A percentile compares a stretch with the other conserved stretches of the same genome.
Evolutionary conservation across 768 basidiomycete species (phyloP).

Genomic region (Phylloporus sp.): DNA sequence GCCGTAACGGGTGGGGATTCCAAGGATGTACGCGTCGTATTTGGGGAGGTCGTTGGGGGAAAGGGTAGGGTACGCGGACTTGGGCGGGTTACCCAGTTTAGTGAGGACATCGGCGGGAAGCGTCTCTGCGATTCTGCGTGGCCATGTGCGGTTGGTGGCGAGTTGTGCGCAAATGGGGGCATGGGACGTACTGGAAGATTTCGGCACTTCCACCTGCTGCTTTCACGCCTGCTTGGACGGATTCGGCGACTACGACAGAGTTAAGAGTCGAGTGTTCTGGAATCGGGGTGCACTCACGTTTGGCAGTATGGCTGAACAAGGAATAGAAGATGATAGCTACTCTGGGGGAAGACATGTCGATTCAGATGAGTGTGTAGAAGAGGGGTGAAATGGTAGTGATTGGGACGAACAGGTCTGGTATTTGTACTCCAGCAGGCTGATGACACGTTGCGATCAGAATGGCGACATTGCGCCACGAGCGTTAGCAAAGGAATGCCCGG

Average conservation of each 20-base stretch:
- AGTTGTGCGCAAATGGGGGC: background rate
- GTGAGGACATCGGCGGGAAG: slow-evolving; percentile 62
- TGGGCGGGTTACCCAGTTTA: slow-evolving; percentile 67
- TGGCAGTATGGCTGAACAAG: slow-evolving; percentile 70
- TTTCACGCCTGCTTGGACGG: slow-evolving; percentile 43
- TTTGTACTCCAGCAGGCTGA: background rate
- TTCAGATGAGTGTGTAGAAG: background rate
- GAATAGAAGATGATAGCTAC: slow-evolving; percentile 73
- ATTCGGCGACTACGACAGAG: slow-evolving; percentile 53
- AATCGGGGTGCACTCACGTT: slow-evolving; percentile 55
- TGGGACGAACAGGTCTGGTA: background rate
- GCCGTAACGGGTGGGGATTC: background rate
- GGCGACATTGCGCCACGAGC: background rate
- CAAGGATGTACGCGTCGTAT: background rate
- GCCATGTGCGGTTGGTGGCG: background rate
- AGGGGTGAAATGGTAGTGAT: background rate
- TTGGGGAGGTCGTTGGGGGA: background rate
- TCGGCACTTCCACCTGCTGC: slow-evolving; percentile 46
- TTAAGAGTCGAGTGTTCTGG: no score
- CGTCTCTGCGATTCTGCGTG: slow-evolving; percentile 69
- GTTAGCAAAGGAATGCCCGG: background rate
- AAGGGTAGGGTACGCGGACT: slow-evolving; percentile 36
- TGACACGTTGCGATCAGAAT: background rate
- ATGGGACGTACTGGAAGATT: slow-evolving; percentile 51
- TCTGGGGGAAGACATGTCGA: slow-evolving; percentile 43